These are phyloP conservation scores for Talaromyces islandicus DNA, from an alignment of 2,329 filamentous ascomycete species.

Conservation along the genomic window DNA sequence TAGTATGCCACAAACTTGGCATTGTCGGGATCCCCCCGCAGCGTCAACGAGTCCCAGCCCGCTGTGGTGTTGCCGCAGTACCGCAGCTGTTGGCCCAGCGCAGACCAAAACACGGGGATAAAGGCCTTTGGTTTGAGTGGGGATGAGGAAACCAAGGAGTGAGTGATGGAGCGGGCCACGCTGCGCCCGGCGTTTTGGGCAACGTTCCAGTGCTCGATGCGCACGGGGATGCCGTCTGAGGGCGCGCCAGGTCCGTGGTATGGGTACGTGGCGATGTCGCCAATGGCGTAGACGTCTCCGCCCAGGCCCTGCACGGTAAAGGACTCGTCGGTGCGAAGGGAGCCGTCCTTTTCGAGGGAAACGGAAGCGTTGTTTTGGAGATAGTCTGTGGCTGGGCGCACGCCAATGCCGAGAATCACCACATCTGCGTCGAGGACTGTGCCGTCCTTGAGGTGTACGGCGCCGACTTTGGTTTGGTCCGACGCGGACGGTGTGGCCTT, in stretches of 20 bases:
- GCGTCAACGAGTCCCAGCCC: conserved; percentile 79
- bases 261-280: conserved; percentile 91
- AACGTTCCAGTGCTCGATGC: conserved; percentile 98
- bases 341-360: conserved; percentile 75
- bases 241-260: conserved; percentile 84
- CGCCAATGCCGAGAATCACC: conserved; percentile 86
- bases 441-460: conserved; percentile 78
- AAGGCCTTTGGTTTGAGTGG: conserved; percentile 59
- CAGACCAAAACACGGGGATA: conserved; percentile 96
- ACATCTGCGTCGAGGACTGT: conserved; percentile 79
- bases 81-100: conserved; percentile 77
- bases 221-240: conserved; percentile 55
- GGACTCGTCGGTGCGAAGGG: conserved; percentile 69
- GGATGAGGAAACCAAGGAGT: conserved; percentile 24
- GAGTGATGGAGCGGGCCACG: conserved; percentile 70
- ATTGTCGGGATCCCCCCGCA: conserved; percentile 70
- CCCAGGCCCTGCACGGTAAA: conserved; percentile 66
- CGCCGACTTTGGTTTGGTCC: conserved; percentile 67
- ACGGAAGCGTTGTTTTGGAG: conserved; percentile 66
- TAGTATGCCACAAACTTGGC: conserved; percentile 88
- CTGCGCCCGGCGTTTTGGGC: conserved; percentile 85
- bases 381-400: conserved; percentile 78
- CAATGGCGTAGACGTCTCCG: conserved; percentile 78
- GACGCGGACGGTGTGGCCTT: conserved; percentile 68
- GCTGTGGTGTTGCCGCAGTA: conserved; percentile 84